Evolutionary conservation across 2,329 filamentous ascomycete genomes (phyloP).

Genomic region (Penicillium capsulatum): DNA sequence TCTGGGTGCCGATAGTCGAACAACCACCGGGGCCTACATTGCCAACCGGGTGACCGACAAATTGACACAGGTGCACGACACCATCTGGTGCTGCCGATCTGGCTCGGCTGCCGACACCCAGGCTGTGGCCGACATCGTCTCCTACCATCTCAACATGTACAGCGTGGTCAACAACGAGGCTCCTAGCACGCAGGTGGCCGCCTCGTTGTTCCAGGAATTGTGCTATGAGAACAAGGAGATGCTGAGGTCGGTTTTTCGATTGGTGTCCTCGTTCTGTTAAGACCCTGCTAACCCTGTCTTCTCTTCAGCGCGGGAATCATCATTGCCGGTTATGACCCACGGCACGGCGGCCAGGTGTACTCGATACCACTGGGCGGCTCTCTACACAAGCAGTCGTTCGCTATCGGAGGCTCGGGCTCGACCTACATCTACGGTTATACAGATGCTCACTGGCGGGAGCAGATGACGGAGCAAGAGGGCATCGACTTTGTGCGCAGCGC

Average conservation of each 20-base stretch:
- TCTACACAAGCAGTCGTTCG: conserved; percentile 93
- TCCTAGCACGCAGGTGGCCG: conserved; percentile 91
- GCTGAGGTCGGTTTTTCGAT: conserved; percentile 61
- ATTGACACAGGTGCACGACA: conserved; percentile 96
- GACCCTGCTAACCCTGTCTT: background rate
- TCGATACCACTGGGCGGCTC: conserved; percentile 94
- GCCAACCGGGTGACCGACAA: conserved; percentile 99
- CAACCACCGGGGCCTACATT: conserved; percentile 96
- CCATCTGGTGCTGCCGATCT: conserved; percentile 98
- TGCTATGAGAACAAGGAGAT: conserved; percentile 97
- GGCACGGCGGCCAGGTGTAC: conserved; percentile 95
- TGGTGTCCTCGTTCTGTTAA: background rate
- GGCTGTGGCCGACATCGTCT: conserved; percentile 95
- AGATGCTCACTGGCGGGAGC: conserved; percentile 91
- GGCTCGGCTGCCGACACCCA: conserved; percentile 97
- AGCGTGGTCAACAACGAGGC: conserved; percentile 82
- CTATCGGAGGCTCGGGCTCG: conserved; percentile 93
- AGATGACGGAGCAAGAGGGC: conserved; percentile 88
- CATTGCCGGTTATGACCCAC: conserved; percentile 95
- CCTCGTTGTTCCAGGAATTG: conserved; percentile 93
- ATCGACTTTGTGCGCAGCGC: conserved; percentile 90
- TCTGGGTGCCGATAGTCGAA: conserved; percentile 91
- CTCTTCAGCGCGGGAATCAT: conserved; percentile 81
- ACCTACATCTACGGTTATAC: conserved; percentile 99
- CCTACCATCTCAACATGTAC: conserved; percentile 92